A percentile compares a stretch with the other conserved stretches of the same genome.
Evolutionary conservation across 2,329 filamentous ascomycete genomes (phyloP).

Genomic region (Catunica adiposa): DNA sequence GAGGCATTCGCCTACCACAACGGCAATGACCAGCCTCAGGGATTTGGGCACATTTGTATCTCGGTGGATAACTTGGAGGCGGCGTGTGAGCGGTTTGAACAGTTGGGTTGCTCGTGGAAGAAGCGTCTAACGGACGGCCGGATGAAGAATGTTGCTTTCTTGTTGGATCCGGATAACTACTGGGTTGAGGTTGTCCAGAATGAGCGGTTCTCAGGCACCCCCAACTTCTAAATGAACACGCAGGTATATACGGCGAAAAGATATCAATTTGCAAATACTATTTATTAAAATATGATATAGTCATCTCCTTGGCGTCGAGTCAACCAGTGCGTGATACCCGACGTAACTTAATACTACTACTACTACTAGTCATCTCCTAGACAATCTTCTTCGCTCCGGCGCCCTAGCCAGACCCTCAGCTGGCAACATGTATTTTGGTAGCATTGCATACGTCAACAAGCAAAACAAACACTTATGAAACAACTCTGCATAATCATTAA

Average conservation of each 20-base stretch:
- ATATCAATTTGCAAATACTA: not conserved
- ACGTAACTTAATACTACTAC: too few species aligned
- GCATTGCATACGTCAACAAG: conserved; percentile 9
- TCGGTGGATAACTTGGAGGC: conserved; percentile 77
- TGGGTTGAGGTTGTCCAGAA: conserved; percentile 75
- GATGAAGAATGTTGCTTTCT: conserved; percentile 89
- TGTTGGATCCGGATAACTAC: conserved; percentile 76
- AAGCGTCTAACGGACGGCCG: conserved; percentile 81
- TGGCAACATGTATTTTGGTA: conserved; percentile 3
- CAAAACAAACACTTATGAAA: conserved; percentile 13
- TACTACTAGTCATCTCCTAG: not conserved
- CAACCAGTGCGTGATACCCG: too few species aligned
- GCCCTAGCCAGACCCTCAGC: not conserved
- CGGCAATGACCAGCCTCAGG: conserved; percentile 80
- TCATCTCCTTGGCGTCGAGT: not conserved
- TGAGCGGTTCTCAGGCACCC: conserved; percentile 41
- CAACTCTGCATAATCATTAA: conserved; percentile 13
- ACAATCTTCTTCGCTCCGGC: not conserved
- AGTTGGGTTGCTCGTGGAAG: conserved; percentile 73
- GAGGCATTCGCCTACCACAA: conserved; percentile 74
- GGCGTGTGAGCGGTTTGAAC: conserved; percentile 75
- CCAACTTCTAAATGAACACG: conserved; percentile 34
- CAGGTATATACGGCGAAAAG: not conserved
- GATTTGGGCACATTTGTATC: conserved; percentile 88
- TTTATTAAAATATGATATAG: not conserved